phyloP scores from a whole-genome alignment of 352 stramenopile species.

The Pythium oligandrum region DNA sequence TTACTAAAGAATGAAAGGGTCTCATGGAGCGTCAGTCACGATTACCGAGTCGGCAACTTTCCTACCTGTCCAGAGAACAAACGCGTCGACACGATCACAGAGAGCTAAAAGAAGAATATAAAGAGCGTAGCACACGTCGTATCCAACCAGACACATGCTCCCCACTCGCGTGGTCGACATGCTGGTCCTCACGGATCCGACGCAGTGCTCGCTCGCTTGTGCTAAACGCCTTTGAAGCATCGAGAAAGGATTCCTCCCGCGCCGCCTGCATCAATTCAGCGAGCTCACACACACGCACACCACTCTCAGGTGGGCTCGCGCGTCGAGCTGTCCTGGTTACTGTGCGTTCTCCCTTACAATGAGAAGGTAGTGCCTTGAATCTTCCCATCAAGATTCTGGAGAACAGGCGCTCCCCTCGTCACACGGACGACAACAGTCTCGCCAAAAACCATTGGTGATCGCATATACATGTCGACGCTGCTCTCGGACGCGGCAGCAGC shows the following conservation, averaged over 20 bases:
- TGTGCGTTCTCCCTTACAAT: slow-evolving; percentile 79
- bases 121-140: too few relatives aligned
- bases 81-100: background rate
- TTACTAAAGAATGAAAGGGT: slow-evolving; percentile 75
- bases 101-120: too few relatives aligned
- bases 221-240: slow-evolving; percentile 68
- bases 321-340: slow-evolving; percentile 1
- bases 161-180: too few relatives aligned
- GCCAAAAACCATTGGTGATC: slow-evolving; percentile 65
- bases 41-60: slow-evolving; percentile 19
- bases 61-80: background rate
- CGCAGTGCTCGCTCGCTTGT: slow-evolving; percentile 18
- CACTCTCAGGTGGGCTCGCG: background rate
- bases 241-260: slow-evolving; percentile 48
- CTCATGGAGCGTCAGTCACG: slow-evolving; percentile 15
- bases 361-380: slow-evolving; percentile 69
- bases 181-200: too few relatives aligned
- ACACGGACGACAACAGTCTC: slow-evolving; percentile 34
- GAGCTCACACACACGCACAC: background rate
- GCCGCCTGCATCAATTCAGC: slow-evolving; percentile 39
- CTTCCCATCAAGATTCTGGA: slow-evolving; percentile 80
- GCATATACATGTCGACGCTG: too few relatives aligned
- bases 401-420: slow-evolving; percentile 21
- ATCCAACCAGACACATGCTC: too few relatives aligned
- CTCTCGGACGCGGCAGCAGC: background rate